Base-by-base conservation (phyloP, 768 basidiomycete species). In the Termitomyces sp. region DNA sequence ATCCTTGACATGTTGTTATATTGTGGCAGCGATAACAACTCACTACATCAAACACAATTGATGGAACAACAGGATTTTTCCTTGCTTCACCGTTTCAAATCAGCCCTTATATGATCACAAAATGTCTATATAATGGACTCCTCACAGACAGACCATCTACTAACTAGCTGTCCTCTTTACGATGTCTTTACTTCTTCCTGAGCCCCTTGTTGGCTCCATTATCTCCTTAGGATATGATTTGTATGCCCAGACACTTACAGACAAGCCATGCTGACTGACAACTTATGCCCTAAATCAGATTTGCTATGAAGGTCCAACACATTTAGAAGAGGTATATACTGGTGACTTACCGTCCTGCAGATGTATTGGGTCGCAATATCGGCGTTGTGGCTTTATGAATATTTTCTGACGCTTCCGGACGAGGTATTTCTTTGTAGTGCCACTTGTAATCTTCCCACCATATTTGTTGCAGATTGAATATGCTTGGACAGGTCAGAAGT, bases 321-420 rank as follows among this genome's bases (percentile, higher is more conserved):
- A 26, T 9, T 17, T 15, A 40, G 7, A 2, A 7, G 14, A 26
- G 2, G 15, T 9, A 14, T 26, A 3, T 3, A 26, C 15, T 12
- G 14, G 15, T 4, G 1, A 9, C 24, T 44, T 2, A 44, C 5
- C 6, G 8, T 22, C 15, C 0, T 24, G 42, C 5, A 55, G 59
- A 26, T 60, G 2, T 62, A 62, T 40, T 62, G 55, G 55, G 53
- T 59, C 3, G 51, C 62, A 10, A 45, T 54, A 15, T 60, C 59
- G 2, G 45, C 60, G 2, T 17, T 63, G 12, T 63, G 62, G 62
- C 2, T 55, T 10, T 60, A 59, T 41, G 62, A 63, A 14, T 63
- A 63, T 44, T 45, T 58, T 24, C 35, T 60, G 1, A 63, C 62
- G 1, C 28, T 63, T 19, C 41, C 32, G 2, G 60, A 59, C n/a